Percentiles rank a stretch among this genome's conserved stretches.
phyloP scores from a whole-genome alignment of 331 rosid species.

The Saraca asoca region DNA sequence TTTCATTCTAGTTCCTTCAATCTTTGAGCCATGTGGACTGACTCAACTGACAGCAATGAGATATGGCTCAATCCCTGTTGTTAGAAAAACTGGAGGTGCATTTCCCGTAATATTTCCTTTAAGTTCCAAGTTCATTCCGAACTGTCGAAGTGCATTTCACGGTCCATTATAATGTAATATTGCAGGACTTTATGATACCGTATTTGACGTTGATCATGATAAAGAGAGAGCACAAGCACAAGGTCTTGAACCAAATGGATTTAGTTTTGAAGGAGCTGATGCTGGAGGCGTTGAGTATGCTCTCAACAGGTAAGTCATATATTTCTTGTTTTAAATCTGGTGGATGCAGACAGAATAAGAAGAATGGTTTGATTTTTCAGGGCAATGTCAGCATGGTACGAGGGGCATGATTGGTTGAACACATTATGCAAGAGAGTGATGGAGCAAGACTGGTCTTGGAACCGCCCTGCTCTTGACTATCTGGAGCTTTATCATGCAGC shows the following conservation, averaged over 20 bases:
- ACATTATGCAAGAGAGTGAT: constrained; percentile 67
- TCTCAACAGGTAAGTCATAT: constrained; percentile 65
- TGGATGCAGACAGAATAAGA: too few relatives aligned
- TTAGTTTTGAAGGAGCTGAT: constrained; percentile 78
- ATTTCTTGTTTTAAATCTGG: not conserved
- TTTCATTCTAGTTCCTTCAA: constrained; percentile 80
- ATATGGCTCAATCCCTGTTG: constrained; percentile 82
- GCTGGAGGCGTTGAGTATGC: constrained; percentile 71
- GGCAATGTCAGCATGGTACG: constrained; percentile 74
- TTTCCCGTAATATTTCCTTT: too few relatives aligned
- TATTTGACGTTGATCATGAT: constrained; percentile 70
- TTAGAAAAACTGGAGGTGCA: constrained; percentile 88
- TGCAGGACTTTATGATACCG: constrained; percentile 82
- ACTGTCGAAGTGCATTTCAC: constrained; percentile 22
- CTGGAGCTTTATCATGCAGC: constrained; percentile 82
- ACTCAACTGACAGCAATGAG: constrained; percentile 89
- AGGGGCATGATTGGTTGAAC: constrained; percentile 61
- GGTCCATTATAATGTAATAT: constrained; percentile 25
- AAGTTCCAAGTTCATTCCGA: constrained; percentile 1
- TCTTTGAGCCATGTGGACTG: constrained; percentile 90
- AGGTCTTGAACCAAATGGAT: constrained; percentile 77
- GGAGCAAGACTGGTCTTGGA: constrained; percentile 98
- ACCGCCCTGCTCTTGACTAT: constrained; percentile 81
- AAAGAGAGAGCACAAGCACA: constrained; percentile 64
- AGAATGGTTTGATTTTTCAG: constrained; percentile 62